Evolutionary conservation across 495 filamentous ascomycete species (phyloP).

Genomic region (Poronia punctata): DNA sequence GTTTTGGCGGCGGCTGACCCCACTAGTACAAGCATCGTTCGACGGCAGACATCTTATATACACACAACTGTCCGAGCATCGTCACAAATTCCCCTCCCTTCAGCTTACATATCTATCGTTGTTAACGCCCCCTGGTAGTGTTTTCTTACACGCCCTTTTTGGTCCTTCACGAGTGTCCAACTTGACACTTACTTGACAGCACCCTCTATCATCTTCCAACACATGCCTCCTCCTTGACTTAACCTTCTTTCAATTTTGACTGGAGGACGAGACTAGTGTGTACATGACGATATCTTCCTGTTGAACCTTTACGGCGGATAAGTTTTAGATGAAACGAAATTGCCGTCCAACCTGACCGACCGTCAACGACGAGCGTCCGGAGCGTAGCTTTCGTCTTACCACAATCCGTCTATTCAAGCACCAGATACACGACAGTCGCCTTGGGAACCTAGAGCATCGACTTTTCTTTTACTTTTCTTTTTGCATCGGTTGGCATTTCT

Average conservation of each 20-base stretch:
- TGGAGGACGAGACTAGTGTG: not conserved
- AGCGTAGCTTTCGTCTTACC: too few relatives aligned
- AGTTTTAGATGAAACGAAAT: too few relatives aligned
- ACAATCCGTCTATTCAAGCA: too few relatives aligned
- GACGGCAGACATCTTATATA: conserved; percentile 25
- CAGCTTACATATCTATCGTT: conserved; percentile 17
- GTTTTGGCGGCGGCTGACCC: conserved; percentile 32
- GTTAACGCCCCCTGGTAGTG: not conserved
- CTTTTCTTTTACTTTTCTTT: too few relatives aligned
- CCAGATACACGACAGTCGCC: too few relatives aligned
- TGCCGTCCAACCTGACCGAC: too few relatives aligned
- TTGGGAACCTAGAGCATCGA: too few relatives aligned
- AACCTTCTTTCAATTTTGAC: not conserved
- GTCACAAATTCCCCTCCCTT: conserved; percentile 13
- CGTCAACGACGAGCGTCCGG: too few relatives aligned
- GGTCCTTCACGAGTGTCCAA: too few relatives aligned
- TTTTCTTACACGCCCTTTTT: not conserved
- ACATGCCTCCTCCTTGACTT: not conserved
- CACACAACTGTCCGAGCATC: conserved; percentile 17
- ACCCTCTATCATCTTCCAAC: too few relatives aligned
- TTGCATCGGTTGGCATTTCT: too few relatives aligned
- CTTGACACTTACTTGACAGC: too few relatives aligned
- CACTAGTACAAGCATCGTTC: conserved; percentile 28
- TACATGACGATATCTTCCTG: not conserved
- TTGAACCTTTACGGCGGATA: not conserved